A percentile compares a stretch with the other conserved stretches of the same genome.
phyloP scores from a whole-genome alignment of 1,139 yeast genomes.

The Taiozyma sp. region DNA sequence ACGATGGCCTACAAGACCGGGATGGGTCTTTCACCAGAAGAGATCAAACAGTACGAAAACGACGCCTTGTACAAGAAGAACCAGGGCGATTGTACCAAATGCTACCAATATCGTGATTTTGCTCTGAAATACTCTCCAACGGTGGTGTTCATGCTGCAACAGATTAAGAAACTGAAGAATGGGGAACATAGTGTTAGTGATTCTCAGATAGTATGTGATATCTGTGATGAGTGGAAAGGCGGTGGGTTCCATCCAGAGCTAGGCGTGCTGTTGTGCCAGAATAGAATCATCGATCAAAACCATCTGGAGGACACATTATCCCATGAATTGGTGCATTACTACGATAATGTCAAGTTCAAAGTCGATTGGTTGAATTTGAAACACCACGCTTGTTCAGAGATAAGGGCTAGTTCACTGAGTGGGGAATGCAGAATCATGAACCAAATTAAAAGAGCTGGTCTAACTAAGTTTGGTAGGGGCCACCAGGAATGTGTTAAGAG shows the following conservation, averaged over 20 bases:
- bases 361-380: constrained; percentile 78
- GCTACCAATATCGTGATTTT: constrained; percentile 77
- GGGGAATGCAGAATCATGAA: constrained; percentile 94
- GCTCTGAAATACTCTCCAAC: constrained; percentile 76
- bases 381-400: constrained; percentile 97
- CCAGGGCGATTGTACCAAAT: constrained; percentile 54
- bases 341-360: constrained; percentile 82
- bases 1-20: constrained; percentile 71
- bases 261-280: constrained; percentile 85
- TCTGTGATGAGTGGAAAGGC: constrained; percentile 80
- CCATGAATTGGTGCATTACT: constrained; percentile 91
- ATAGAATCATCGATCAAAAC: constrained; percentile 70
- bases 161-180: constrained; percentile 62
- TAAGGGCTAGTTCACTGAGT: constrained; percentile 85
- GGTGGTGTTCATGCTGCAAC: constrained; percentile 83
- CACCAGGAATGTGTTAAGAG: constrained; percentile 89
- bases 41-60: constrained; percentile 50
- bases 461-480: constrained; percentile 64
- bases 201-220: constrained; percentile 66
- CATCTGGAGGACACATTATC: constrained; percentile 87
- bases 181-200: constrained; percentile 44
- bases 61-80: constrained; percentile 41
- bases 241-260: constrained; percentile 92
- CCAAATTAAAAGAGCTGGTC: constrained; percentile 66
- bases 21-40: constrained; percentile 51